These are phyloP conservation scores for Tylopilus intermedius DNA, from an alignment of 768 basidiomycete species.

Conservation along the genomic window DNA sequence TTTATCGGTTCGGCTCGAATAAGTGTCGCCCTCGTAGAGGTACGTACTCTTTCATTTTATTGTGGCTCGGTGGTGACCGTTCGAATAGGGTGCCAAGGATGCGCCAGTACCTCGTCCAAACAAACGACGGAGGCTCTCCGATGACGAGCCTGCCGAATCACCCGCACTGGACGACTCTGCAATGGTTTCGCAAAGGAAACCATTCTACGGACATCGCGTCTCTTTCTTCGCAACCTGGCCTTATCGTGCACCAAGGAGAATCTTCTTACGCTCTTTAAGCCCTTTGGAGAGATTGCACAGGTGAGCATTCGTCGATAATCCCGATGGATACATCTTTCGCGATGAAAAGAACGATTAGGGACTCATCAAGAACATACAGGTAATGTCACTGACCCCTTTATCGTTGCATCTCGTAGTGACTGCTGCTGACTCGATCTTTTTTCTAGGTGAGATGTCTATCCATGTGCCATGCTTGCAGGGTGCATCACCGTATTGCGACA, in stretches of 20 bases:
- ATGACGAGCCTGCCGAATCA: constrained; percentile 20
- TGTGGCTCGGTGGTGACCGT: constrained; percentile 4
- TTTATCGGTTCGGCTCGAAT: constrained; percentile 80
- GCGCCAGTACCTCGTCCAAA: constrained; percentile 64
- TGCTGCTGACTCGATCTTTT: constrained; percentile 4
- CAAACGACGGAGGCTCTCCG: constrained; percentile 61
- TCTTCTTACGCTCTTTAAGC: constrained; percentile 55
- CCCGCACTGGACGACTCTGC: constrained; percentile 27
- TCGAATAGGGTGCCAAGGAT: constrained; percentile 58
- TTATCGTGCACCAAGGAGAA: constrained; percentile 78
- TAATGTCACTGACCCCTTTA: constrained; percentile 30
- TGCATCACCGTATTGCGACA: constrained; percentile 3
- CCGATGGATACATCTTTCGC: constrained; percentile 7
- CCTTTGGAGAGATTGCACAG: constrained; percentile 73
- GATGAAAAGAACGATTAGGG: constrained; percentile 44
- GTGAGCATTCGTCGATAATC: constrained; percentile 38
- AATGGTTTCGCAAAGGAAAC: constrained; percentile 31
- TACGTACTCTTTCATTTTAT: constrained; percentile 24
- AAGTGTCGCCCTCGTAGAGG: constrained; percentile 71
- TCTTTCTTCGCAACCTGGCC: constrained; percentile 94
- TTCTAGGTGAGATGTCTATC: constrained; percentile 12
- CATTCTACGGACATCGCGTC: constrained; percentile 68
- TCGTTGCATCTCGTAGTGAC: not conserved
- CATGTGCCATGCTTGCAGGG: not conserved
- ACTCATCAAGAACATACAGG: constrained; percentile 50